phyloP scores from a whole-genome alignment of 106 monocot species.

The Dendrobium officinale region DNA sequence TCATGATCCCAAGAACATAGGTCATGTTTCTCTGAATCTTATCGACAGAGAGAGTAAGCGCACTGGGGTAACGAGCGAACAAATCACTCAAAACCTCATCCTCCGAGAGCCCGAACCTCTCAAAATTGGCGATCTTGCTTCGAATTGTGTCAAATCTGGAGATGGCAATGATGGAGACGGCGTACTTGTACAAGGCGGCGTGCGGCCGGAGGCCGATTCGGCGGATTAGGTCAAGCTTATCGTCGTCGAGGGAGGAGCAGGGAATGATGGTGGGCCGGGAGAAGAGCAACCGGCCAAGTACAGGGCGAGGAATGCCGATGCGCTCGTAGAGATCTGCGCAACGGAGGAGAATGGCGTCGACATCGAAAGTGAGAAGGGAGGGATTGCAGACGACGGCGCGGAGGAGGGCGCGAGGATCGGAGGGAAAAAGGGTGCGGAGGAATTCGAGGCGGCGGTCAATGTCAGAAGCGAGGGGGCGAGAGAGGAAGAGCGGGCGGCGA shows the following conservation, averaged over 20 bases:
- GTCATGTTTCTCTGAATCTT: constrained; percentile 41
- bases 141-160: constrained; percentile 26
- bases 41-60: constrained; percentile 30
- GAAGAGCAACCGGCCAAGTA: too few relatives aligned
- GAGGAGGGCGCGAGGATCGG: constrained; percentile 13
- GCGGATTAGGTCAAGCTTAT: too few relatives aligned
- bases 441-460: constrained; percentile 21
- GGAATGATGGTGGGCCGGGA: too few relatives aligned
- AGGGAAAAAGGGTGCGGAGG: constrained; percentile 25
- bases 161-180: constrained; percentile 25
- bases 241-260: too few relatives aligned
- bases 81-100: constrained; percentile 17
- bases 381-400: constrained; percentile 27
- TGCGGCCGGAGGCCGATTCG: constrained; percentile 5
- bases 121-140: neutral
- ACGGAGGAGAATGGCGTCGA: constrained; percentile 16
- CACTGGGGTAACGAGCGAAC: constrained; percentile 24
- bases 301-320: constrained; percentile 6
- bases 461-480: neutral
- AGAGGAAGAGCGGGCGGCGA: constrained; percentile 17
- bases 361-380: neutral
- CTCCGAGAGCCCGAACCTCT: constrained; percentile 16
- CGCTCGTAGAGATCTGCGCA: constrained; percentile 24
- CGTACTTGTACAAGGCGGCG: constrained; percentile 33
- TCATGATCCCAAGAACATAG: constrained; percentile 27